These are phyloP conservation scores for Uronychia setigera DNA, from an alignment of 73 alveolate species.

Conservation along the genomic window DNA sequence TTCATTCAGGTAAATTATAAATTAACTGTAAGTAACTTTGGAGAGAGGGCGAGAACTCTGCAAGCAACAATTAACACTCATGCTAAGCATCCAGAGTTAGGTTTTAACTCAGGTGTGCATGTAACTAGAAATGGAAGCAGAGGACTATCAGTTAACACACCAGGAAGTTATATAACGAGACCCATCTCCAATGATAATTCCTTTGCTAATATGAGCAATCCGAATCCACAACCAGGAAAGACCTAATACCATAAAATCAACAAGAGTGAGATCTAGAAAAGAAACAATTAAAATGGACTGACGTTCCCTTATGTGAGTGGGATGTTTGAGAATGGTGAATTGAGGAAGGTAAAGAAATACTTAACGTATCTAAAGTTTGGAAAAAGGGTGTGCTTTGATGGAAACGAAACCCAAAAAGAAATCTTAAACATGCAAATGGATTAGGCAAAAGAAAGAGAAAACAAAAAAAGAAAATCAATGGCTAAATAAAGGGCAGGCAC, in stretches of 20 bases:
- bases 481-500: not conserved
- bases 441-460: not conserved
- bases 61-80: not conserved
- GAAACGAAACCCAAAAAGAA: constrained; percentile 17
- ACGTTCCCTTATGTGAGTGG: constrained; percentile 10
- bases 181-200: not conserved
- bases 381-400: constrained; percentile 29
- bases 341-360: not conserved
- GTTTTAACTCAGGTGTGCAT: not conserved
- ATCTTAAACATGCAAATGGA: constrained; percentile 4
- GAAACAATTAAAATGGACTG: not conserved
- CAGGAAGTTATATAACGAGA: not conserved
- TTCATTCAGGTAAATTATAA: not conserved
- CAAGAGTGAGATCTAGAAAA: not conserved
- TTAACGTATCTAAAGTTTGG: constrained; percentile 11
- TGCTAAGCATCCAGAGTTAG: not conserved
- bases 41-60: not conserved
- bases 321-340: constrained; percentile 9
- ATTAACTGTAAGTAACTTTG: not conserved
- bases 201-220: constrained; percentile 3
- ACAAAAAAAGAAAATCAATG: not conserved
- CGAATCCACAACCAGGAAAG: constrained; percentile 1
- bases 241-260: not conserved
- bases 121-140: not conserved
- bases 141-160: not conserved